Percentiles rank a stretch among this genome's conserved stretches.
Evolutionary conservation across 2,329 filamentous ascomycete genomes (phyloP).

Genomic region (Calonectria leucothoes): DNA sequence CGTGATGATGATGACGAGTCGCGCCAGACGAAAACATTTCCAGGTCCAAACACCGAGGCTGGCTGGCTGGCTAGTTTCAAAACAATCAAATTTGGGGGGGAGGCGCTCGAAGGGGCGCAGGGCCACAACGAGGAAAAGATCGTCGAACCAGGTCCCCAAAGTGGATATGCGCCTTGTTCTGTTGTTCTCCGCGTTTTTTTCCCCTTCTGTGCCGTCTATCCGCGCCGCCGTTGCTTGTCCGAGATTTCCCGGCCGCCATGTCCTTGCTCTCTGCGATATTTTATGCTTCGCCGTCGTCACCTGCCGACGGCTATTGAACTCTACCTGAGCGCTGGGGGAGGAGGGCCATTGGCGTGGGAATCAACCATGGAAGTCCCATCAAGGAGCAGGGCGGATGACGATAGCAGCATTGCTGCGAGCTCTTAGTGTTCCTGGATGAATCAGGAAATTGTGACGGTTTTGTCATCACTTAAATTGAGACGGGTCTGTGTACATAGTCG

Average conservation of each 20-base stretch:
- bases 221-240: neutral
- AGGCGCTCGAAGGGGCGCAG: neutral
- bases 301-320: neutral
- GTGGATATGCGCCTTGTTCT: neutral
- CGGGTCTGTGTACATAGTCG: neutral
- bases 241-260: neutral
- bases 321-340: neutral
- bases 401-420: neutral
- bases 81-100: neutral
- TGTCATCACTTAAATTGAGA: neutral
- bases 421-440: neutral
- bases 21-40: neutral
- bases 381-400: neutral
- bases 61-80: neutral
- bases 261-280: neutral
- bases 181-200: neutral
- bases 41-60: neutral
- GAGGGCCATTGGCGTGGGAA: no score
- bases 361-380: neutral
- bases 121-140: neutral
- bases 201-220: neutral
- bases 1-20: neutral
- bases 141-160: neutral
- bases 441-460: neutral
- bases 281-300: neutral